These are phyloP conservation scores for Venturia oleaginea DNA, from an alignment of 2,329 filamentous ascomycete genomes.

Conservation along the genomic window DNA sequence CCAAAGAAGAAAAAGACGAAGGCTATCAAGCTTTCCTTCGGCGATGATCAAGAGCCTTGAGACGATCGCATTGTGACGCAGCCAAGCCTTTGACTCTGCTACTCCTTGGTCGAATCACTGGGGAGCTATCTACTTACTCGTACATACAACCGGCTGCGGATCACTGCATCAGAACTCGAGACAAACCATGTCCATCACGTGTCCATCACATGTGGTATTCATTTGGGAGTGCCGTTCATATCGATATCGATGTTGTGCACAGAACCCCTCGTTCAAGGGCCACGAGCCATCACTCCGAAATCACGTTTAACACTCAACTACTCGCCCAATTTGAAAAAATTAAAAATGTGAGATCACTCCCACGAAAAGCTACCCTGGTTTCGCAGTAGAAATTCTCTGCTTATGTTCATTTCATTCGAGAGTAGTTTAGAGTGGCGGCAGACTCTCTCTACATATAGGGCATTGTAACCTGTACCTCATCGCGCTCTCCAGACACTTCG, in stretches of 20 bases:
- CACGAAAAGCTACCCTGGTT: too few species aligned
- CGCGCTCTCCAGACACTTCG: conserved; percentile 85
- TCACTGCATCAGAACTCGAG: too few species aligned
- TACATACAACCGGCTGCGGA: neutral
- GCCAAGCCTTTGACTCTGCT: too few species aligned
- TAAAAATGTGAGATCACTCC: too few species aligned
- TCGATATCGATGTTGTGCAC: too few species aligned
- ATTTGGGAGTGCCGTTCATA: too few species aligned
- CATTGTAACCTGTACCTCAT: conserved; percentile 90
- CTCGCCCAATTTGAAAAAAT: too few species aligned
- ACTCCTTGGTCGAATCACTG: neutral
- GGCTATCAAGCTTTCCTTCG: conserved; percentile 14
- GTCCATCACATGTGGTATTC: too few species aligned
- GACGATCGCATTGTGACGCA: neutral
- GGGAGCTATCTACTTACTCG: neutral
- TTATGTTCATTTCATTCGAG: neutral
- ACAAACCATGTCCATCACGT: neutral
- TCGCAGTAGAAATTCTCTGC: too few species aligned
- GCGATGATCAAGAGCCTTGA: conserved; percentile 14
- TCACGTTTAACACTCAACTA: too few species aligned
- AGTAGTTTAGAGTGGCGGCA: conserved; percentile 63
- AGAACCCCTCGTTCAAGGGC: too few species aligned
- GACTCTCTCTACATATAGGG: conserved; percentile 83
- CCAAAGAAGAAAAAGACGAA: conserved; percentile 17
- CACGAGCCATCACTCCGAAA: too few species aligned